phyloP scores from a whole-genome alignment of 2,329 filamentous ascomycete genomes.

The Beauveria varroae region DNA sequence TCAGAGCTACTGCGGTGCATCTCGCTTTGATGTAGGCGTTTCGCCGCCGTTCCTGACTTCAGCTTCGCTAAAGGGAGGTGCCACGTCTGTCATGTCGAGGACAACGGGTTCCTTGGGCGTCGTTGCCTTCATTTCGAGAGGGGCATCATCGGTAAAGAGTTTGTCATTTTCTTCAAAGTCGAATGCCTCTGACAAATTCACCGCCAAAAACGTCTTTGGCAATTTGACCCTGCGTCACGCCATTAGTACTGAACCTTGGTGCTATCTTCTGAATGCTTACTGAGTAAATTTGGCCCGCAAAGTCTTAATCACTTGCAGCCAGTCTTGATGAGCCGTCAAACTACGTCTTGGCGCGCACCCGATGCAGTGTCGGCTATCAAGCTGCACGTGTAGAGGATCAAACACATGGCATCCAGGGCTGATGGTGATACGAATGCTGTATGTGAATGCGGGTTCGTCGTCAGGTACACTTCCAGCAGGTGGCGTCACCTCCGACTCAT shows the following conservation, averaged over 20 bases:
- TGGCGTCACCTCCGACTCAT: slow-evolving; percentile 78
- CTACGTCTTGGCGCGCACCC: slow-evolving; percentile 86
- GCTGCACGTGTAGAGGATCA: slow-evolving; percentile 90
- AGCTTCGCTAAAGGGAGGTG: not conserved
- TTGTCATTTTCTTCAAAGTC: slow-evolving; percentile 50
- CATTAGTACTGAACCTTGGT: not conserved
- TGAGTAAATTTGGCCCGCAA: slow-evolving; percentile 91
- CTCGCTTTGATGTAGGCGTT: not conserved
- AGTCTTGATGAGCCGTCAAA: slow-evolving; percentile 84
- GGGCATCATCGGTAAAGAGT: slow-evolving; percentile 38
- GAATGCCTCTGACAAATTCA: slow-evolving; percentile 57
- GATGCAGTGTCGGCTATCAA: slow-evolving; percentile 94
- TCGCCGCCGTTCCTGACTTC: not conserved
- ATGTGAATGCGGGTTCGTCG: slow-evolving; percentile 72
- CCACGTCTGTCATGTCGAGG: not conserved
- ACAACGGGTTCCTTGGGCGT: slow-evolving; percentile 21
- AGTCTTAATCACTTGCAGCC: slow-evolving; percentile 96
- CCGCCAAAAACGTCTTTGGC: slow-evolving; percentile 57
- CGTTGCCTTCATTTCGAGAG: slow-evolving; percentile 39
- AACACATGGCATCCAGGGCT: slow-evolving; percentile 94
- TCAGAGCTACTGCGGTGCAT: not conserved
- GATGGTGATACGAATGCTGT: slow-evolving; percentile 93
- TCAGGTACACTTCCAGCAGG: slow-evolving; percentile 27
- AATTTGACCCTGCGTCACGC: slow-evolving; percentile 48
- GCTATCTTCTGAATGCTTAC: slow-evolving; percentile 42